Evolutionary conservation across 2,329 filamentous ascomycete genomes (phyloP), one percentile per base, ranked within the genome.

Genomic region (Pseudovirgaria hyperparasitica): DNA sequence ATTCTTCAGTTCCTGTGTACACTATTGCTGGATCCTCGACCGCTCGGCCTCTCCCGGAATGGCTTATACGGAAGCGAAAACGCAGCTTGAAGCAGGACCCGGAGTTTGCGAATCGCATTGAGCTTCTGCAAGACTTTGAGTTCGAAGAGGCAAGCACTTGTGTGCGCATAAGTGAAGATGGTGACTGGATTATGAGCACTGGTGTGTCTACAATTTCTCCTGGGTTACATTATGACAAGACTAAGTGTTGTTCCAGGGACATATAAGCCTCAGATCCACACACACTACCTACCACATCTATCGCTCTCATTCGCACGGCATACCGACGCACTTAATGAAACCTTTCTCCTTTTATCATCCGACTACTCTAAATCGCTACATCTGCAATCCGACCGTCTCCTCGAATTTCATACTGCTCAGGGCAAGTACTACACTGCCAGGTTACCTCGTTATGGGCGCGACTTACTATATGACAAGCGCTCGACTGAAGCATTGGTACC

Each of bases 341-440:
- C 82, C 2, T 96, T 98, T 51, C 63, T 82, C 18, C 68, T 98
- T 5, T 74, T 96, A 18, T 90, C 85, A 2, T 70, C 72, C 40
- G 90, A 98, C 55, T 94, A 93, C 55, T 79, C 82, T 26, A 98
- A 98, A 57, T 92, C 84, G 17, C 58, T 96, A 18, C 90, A 98
- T 51, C 69, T 98, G 9, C 92, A 98, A 50, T 78, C 76, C 39
- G 90, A 98, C 54, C 76, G 90, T 35, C 78, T 76, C 34, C 70
- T 98, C 40, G 86, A 98, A 52, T 87, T 98, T 41, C 90, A 98
- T 50, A 93, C 82, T 1, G 79, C 81, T 4, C 76, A 75, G 44
- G 86, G 86, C 34, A 78, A 84, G 33, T 86, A 94, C 54, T 86
- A 94, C 51, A 72, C 77, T 32, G 78, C 82, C n/a, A 73, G 90